Evolutionary conservation across 2,329 filamentous ascomycete species (phyloP).

Genomic region (Aspergillus sp.): DNA sequence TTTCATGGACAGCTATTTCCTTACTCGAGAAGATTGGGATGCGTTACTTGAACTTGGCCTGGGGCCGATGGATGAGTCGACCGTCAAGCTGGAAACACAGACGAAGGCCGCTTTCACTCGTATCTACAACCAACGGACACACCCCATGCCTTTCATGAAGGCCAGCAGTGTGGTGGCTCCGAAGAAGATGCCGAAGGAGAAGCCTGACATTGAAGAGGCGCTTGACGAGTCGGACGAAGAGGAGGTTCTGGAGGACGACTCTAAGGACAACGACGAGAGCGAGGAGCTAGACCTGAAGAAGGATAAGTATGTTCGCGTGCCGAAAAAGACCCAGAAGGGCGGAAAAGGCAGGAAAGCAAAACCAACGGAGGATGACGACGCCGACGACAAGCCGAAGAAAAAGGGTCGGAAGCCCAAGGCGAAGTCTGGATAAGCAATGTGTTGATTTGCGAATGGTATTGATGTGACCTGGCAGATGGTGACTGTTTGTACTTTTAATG

Average conservation of each 20-base stretch:
- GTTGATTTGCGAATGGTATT: background rate
- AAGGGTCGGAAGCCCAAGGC: conserved; percentile 32
- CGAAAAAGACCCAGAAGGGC: conserved; percentile 64
- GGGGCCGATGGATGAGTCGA: conserved; percentile 74
- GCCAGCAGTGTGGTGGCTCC: conserved; percentile 72
- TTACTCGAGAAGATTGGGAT: conserved; percentile 94
- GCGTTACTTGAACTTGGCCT: conserved; percentile 88
- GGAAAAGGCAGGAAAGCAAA: conserved; percentile 53
- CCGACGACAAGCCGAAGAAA: conserved; percentile 55
- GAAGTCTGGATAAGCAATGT: conserved; percentile 11
- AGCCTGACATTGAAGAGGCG: conserved; percentile 92
- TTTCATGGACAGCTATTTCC: conserved; percentile 94
- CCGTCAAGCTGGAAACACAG: conserved; percentile 75
- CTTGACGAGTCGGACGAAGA: conserved; percentile 85
- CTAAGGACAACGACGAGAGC: conserved; percentile 65
- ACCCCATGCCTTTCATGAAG: conserved; percentile 96
- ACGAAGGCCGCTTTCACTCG: conserved; percentile 89
- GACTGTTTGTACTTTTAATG: background rate
- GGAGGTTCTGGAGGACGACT: conserved; percentile 55
- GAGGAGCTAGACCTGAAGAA: conserved; percentile 83
- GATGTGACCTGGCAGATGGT: background rate
- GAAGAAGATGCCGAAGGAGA: conserved; percentile 69
- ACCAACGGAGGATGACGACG: conserved; percentile 38
- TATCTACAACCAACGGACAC: conserved; percentile 80
- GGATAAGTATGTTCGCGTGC: conserved; percentile 93